These are phyloP conservation scores for Juncus inflexus DNA, from an alignment of 176 grass and related monocot genomes.

Conservation along the genomic window DNA sequence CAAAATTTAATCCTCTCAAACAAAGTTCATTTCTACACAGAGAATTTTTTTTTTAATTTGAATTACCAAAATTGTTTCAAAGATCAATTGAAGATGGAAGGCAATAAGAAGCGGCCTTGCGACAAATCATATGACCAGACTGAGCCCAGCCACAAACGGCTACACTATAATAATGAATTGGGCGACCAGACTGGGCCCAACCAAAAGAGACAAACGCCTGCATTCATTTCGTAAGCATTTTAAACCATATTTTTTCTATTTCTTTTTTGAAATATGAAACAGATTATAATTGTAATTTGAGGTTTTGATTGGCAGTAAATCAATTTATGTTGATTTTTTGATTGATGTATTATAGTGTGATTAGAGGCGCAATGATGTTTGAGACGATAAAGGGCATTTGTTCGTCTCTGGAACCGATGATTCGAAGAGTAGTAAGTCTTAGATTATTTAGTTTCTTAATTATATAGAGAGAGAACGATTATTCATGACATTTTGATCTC, in stretches of 20 bases:
- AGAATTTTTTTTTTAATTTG: background rate
- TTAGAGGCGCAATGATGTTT: slow-evolving; percentile 13
- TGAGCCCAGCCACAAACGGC: too few relatives aligned
- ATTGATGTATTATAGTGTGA: slow-evolving; percentile 4
- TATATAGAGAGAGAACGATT: background rate
- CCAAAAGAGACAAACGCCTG: too few relatives aligned
- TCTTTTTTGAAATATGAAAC: too few relatives aligned
- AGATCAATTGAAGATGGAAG: background rate
- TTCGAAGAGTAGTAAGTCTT: slow-evolving; percentile 65
- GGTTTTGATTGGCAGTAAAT: too few relatives aligned
- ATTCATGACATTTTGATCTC: slow-evolving; percentile 10
- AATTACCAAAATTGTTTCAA: background rate
- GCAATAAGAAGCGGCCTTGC: background rate
- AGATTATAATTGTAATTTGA: too few relatives aligned
- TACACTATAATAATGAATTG: too few relatives aligned
- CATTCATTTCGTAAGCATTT: too few relatives aligned
- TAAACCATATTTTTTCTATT: too few relatives aligned
- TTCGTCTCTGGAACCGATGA: slow-evolving; percentile 72
- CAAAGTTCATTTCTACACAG: background rate
- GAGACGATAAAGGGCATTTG: slow-evolving; percentile 50
- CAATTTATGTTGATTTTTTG: too few relatives aligned
- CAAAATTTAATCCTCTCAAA: background rate
- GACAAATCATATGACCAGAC: background rate
- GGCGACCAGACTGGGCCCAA: too few relatives aligned
- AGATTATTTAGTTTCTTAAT: background rate